Percentiles rank a stretch among this genome's conserved stretches.
Conservation (phyloP, 495 filamentous ascomycete genomes). For the Trichoderma reesei region DNA sequence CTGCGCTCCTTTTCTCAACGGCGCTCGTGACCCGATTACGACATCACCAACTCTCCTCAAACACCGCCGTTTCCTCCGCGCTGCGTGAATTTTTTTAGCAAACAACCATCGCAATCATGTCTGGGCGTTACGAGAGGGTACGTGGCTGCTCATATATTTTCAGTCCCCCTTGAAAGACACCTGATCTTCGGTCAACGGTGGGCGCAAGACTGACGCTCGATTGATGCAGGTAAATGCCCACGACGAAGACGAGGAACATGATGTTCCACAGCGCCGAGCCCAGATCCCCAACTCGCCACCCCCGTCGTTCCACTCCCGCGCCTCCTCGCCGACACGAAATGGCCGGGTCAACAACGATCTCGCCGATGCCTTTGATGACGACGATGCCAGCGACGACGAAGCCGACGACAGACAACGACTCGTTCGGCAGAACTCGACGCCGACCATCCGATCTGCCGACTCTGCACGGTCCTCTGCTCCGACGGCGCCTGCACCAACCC, state of each 20-base stretch:
- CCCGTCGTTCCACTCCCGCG: conserved; percentile 84
- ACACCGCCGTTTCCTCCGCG: not conserved
- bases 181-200: not conserved
- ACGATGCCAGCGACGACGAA: conserved; percentile 62
- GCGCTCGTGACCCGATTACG: conserved; percentile 1
- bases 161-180: no score
- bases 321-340: conserved; percentile 54
- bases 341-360: conserved; percentile 56
- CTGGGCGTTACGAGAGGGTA: conserved; percentile 83
- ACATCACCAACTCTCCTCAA: not conserved
- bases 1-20: conserved; percentile 2
- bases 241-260: conserved; percentile 34
- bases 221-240: conserved; percentile 33
- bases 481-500: not conserved
- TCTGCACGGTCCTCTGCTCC: not conserved
- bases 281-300: conserved; percentile 74
- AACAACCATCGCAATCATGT: conserved; percentile 45
- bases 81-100: not conserved
- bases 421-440: conserved; percentile 58
- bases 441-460: conserved; percentile 16
- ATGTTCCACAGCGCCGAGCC: conserved; percentile 21
- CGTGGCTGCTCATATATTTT: conserved; percentile 18
- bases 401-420: conserved; percentile 77
- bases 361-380: conserved; percentile 84
- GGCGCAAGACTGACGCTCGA: conserved; percentile 5